A percentile compares a stretch with the other conserved stretches of the same genome.
Conservation (phyloP, 208 protist species). For the Acanthamoeba divionensis region DNA sequence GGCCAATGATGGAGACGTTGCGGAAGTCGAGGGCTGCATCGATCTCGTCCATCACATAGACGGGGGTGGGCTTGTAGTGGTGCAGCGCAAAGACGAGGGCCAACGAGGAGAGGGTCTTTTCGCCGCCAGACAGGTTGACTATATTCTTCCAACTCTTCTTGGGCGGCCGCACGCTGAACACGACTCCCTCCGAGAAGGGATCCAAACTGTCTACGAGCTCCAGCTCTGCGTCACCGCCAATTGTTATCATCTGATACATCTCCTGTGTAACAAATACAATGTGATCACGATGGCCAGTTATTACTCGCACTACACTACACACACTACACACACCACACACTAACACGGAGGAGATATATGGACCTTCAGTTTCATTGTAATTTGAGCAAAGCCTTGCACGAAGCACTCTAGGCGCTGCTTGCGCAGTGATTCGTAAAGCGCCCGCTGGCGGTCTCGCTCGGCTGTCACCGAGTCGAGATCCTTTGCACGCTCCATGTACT, state of each 20-base stretch:
- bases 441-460: conserved; percentile 82
- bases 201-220: conserved; percentile 98
- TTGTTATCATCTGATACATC: conserved; percentile 93
- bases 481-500: conserved; percentile 55
- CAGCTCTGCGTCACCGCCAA: conserved; percentile 99
- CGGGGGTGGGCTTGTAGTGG: conserved; percentile 98
- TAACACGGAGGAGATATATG: no score
- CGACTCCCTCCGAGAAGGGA: conserved; percentile 96
- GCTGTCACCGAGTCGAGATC: conserved; percentile 75
- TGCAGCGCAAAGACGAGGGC: conserved; percentile 99
- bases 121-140: conserved; percentile 98
- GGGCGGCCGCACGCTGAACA: conserved; percentile 97
- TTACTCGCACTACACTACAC: neutral
- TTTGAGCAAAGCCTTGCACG: conserved; percentile 95
- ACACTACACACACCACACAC: conserved; percentile 91
- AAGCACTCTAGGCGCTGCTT: conserved; percentile 92
- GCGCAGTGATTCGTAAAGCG: conserved; percentile 77
- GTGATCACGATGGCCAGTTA: neutral
- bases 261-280: conserved; percentile 60
- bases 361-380: conserved; percentile 97
- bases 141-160: conserved; percentile 99
- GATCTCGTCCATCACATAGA: conserved; percentile 99
- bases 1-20: conserved; percentile 97
- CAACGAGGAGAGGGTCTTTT: conserved; percentile 99
- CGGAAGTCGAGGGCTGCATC: conserved; percentile 99